A percentile compares a stretch with the other conserved stretches of the same genome.
Conservation (phyloP, 129 eudicot species). For the Tanacetum coccineum region DNA sequence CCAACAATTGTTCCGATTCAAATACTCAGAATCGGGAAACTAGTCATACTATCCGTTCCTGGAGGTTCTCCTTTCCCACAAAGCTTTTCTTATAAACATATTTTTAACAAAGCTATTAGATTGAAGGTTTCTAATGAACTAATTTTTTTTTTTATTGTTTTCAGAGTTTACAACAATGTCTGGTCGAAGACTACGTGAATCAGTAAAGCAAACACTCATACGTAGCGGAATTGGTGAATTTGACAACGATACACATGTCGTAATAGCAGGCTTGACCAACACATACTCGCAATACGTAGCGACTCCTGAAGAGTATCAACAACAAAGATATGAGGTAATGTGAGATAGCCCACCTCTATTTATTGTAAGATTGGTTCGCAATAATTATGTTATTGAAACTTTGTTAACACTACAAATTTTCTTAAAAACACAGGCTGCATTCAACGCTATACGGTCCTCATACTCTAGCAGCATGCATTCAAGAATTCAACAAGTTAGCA, state of each 20-base stretch:
- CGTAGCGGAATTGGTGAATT: slow-evolving; percentile 42
- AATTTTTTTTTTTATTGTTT: neutral
- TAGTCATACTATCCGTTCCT: slow-evolving; percentile 59
- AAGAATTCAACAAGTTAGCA: slow-evolving; percentile 72
- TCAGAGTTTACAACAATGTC: slow-evolving; percentile 80
- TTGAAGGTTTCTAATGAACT: neutral
- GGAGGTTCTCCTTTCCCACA: slow-evolving; percentile 42
- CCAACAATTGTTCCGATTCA: slow-evolving; percentile 70
- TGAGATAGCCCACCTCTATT: too few species aligned
- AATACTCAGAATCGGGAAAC: slow-evolving; percentile 59
- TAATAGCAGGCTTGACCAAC: slow-evolving; percentile 66
- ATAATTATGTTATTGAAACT: too few species aligned
- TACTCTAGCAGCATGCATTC: slow-evolving; percentile 62
- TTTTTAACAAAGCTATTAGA: neutral
- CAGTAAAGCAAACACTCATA: slow-evolving; percentile 55
- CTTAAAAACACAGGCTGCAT: slow-evolving; percentile 46
- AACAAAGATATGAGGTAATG: slow-evolving; percentile 63
- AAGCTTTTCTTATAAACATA: too few species aligned
- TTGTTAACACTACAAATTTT: too few species aligned
- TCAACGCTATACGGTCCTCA: slow-evolving; percentile 71
- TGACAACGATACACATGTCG: slow-evolving; percentile 38
- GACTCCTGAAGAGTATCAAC: slow-evolving; percentile 54
- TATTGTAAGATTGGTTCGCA: too few species aligned
- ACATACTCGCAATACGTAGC: slow-evolving; percentile 62
- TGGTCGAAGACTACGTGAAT: slow-evolving; percentile 61